Evolutionary conservation across 345 rosid genomes (phyloP), one percentile per base, ranked within the genome.

Genomic region (Laguncularia racemosa): DNA sequence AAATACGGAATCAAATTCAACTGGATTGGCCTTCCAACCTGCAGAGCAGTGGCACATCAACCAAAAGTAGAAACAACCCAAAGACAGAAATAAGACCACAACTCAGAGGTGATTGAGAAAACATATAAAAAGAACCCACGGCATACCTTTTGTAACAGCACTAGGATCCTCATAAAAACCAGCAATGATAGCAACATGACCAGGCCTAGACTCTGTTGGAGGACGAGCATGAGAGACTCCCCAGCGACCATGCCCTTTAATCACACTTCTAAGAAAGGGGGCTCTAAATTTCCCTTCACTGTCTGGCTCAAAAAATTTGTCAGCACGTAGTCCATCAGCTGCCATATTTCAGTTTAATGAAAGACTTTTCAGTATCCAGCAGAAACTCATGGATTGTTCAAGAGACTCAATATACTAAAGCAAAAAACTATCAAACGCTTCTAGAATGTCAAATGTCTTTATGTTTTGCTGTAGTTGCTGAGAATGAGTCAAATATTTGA

Each of bases 21-120:
- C 98, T 33, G 98, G 96, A 77, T 92, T 92, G 59, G 98, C 92
- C 65, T 92, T 92, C 98, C 98, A 86, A 49, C 96, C 98, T 91
- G 81, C 48, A 76, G 73, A 64, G 9, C 40, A 33, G 7, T 10
- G 1, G 40, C 40, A 4, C 11, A 9, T 1, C 40, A 33, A 33
- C 40, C 40, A 33, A 33, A 33, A 33, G 10, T 33, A 44, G 40
- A 20, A 20, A 57, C 23, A 15, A 53, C 13, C 55, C 50, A 14
- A 50, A 14, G 4, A 50, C 12, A 65, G 33, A 52, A 65, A 26
- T 6, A 20, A 16, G 13, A 50, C 14, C 44, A 19, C 16, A 14
- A 20, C 38, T 14, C 19, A 47, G 45, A 20, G 18, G 44, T 19
- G 19, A 23, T 44, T 49, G 33, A 33, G 4, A 33, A 33, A 33